Evolutionary conservation across 1,139 yeast genomes (phyloP), one percentile per base, ranked within the genome.

Genomic region (Citeromyces siamensis): DNA sequence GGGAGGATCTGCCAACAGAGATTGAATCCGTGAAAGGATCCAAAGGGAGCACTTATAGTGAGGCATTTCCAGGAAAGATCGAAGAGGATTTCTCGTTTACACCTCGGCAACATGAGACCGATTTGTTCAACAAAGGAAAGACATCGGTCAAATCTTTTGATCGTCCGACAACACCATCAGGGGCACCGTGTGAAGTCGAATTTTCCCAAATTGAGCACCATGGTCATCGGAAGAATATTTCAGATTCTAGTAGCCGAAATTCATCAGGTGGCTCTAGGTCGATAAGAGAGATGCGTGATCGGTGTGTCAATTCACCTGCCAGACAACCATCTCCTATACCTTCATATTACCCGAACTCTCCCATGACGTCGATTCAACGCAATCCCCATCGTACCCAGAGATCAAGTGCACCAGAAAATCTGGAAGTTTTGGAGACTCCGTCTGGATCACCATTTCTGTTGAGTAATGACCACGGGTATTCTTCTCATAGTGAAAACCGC

Each of bases 241-340:
- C 31, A 8, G 31, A 26, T 9, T 26, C 31, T 13, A 12, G 17
- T 12, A 26, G 31, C 8, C 31, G 17, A 8, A 26, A 26, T 14
- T 26, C 31, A 13, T 26, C 31, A 6, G 14, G 20, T 14, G 32
- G 36, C n/a, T 36, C 36, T n/a, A 22, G 35, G 23, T 32, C 35
- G 18, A 19, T 33, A 10, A 32, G 31, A n/a, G 29, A 34, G 6
- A 13, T 19, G 6, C 37, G 37, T 21, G 36, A 20, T 7, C 34
- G 22, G 14, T 19, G 9, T 23, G 19, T 19, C 12, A 40, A 18
- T 9, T 67, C 78, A 2, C 79, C 80, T 2, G 59, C 73, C 40
- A 57, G 80, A 40, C 74, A 66, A 40, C 49, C 67, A 21, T 72
- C 80, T 0, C 81, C 82, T 0, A 68, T 64, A 0, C 68, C 69